Base-by-base conservation (phyloP, 805 yeast genomes). In the Candida lessepsii region DNA sequence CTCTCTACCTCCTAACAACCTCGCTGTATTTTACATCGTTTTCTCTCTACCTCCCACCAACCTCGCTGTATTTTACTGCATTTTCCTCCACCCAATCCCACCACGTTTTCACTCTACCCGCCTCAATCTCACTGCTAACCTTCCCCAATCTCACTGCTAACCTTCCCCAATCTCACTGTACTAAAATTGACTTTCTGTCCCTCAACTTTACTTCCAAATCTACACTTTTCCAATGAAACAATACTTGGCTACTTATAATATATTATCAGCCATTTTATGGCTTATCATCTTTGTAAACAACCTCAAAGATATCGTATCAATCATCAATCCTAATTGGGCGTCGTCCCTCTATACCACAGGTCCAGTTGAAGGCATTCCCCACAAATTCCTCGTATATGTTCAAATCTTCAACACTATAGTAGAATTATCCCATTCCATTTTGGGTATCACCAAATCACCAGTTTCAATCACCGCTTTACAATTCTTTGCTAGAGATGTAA, bases 391-490 rank as follows among this genome's bases (percentile, higher is more conserved):
- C 15, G 57, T 59, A 5, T 42, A 35, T 18, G 46, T 50, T 13
- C 68, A 63, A 37, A 8, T 45, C 10, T 44, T 56, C 35, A 63
- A 61, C 35, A 58, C 65, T 2, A 31, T 49, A 1, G 30, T 54
- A 5, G 69, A 63, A 38, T 42, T 54, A 9, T 9, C 34, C 10
- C 58, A 63, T 40, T 35, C 60, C 3, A n/a, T 52, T 4, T 1
- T 47, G 1, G 67, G 67, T 1, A 23, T 61, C 6, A 63, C 61
- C 30, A 53, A 51, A 8, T 54, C 65, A 3, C 62, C 65, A 2
- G 35, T 62, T 4, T 38, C 52, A 11, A 50, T 63, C 18, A 30
- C 54, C 16, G 21, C 52, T 4, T 45, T 63, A 5, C 69, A 63
- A 45, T 56, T 58, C 21, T 43, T 52, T 24, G 67, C 67, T 4